These are phyloP conservation scores for Tulasnella calospora DNA, from an alignment of 768 basidiomycete species.

Conservation along the genomic window DNA sequence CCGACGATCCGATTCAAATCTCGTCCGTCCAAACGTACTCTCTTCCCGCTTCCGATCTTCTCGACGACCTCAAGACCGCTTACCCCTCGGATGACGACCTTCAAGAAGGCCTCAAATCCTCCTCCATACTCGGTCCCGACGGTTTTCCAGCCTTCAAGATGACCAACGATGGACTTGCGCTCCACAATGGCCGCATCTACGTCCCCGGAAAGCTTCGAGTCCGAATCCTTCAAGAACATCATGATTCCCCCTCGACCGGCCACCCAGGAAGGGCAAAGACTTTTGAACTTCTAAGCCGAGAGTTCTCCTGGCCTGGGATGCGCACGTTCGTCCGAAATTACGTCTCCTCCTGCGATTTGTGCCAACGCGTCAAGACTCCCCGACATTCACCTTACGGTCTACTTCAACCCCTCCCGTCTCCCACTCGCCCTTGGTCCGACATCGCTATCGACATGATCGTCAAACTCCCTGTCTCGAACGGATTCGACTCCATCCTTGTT, in stretches of 20 bases:
- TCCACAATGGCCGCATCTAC: slow-evolving; percentile 32
- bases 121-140: background rate
- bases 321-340: slow-evolving; percentile 36
- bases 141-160: background rate
- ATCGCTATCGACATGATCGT: too few species aligned
- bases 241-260: slow-evolving; percentile 41
- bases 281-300: too few species aligned
- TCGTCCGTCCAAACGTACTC: background rate
- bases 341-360: slow-evolving; percentile 34
- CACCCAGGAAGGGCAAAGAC: slow-evolving; percentile 42
- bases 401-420: too few species aligned
- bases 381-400: too few species aligned
- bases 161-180: background rate
- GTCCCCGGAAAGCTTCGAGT: slow-evolving; percentile 33
- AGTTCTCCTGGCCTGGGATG: too few species aligned
- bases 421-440: too few species aligned
- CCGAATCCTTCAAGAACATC: slow-evolving; percentile 35
- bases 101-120: background rate
- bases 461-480: slow-evolving; percentile 28
- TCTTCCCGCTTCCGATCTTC: background rate
- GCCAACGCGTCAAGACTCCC: slow-evolving; percentile 26
- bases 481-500: slow-evolving; percentile 34
- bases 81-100: background rate
- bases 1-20: background rate
- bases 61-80: background rate